Evolutionary conservation across 2,329 filamentous ascomycete species (phyloP), one percentile per base, ranked within the genome.

Genomic region (Hypoxylon sp.): DNA sequence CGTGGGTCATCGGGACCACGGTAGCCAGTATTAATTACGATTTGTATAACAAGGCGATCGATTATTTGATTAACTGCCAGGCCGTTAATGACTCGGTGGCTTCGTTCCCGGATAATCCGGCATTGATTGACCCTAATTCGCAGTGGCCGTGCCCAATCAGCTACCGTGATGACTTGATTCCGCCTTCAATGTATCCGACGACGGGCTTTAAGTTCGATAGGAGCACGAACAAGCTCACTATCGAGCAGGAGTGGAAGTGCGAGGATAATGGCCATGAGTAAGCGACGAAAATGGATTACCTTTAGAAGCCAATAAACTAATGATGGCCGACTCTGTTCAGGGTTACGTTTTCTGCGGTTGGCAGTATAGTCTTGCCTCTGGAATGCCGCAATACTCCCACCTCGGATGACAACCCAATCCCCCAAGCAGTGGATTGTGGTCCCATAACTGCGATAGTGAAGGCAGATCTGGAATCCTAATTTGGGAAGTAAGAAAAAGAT

Each of bases 91-190:
- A n/a, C 14, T 57, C 59, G 0, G 19, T 29, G 11, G 17, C n/a
- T 3, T 6, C 9, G 8, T 22, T 14, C 0, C 42, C 63, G 2
- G 29, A 64, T 46, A 31, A 47, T 26, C 44, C 51, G 24, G 39
- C n/a, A 11, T 17, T 70, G 17, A 48, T 67, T 37, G 31, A 58
- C 24, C 59, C 59, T 11, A 42, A 61, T 4, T 17, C 17, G 31
- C 35, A 14, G 26, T 61, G 51, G 31, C 54, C 52, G 22, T 70
- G 67, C 31, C 63, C 58, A 31, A 58, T 63, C 14, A 48, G 35
- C 11, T 64, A 54, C 24, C 63, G 60, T 13, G 63, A 70, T 6
- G 67, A 70, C 37, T 42, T 63, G 22, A 39, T 63, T 17, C 67
- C 67, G 17, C 58, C 55, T 3, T 63, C 62, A 48, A 56, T 55